These are phyloP conservation scores for Tolypocladium endophyticum DNA, from an alignment of 2,329 filamentous ascomycete species.

Conservation along the genomic window DNA sequence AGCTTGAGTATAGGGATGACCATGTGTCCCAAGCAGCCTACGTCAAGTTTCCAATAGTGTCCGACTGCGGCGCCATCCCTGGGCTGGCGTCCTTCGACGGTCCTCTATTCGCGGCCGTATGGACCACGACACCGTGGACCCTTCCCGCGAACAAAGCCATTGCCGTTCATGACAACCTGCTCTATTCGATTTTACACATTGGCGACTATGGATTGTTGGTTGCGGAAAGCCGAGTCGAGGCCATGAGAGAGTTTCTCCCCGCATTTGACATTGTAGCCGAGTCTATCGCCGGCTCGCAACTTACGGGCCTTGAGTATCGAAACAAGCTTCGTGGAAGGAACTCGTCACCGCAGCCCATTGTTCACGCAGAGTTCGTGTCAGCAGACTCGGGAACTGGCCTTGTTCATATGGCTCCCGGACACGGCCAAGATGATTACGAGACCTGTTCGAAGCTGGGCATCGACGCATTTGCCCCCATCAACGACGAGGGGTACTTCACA, in stretches of 20 bases:
- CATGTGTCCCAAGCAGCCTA: conserved; percentile 66
- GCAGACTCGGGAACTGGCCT: conserved; percentile 84
- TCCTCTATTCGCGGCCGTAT: conserved; percentile 71
- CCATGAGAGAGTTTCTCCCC: conserved; percentile 38
- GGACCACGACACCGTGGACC: conserved; percentile 98
- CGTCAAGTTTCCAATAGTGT: conserved; percentile 63
- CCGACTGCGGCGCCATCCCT: conserved; percentile 18
- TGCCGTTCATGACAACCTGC: conserved; percentile 63
- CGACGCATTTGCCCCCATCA: conserved; percentile 68
- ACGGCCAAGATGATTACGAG: conserved; percentile 94
- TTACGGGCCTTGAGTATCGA: conserved; percentile 57
- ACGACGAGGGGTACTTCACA: conserved; percentile 74
- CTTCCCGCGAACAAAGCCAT: conserved; percentile 87
- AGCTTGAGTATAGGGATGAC: conserved; percentile 72
- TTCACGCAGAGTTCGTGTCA: conserved; percentile 83
- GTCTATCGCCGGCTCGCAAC: conserved; percentile 51
- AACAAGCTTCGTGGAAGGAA: conserved; percentile 56
- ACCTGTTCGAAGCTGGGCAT: conserved; percentile 63
- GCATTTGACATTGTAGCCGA: conserved; percentile 42
- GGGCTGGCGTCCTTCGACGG: conserved; percentile 29
- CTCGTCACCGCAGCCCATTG: conserved; percentile 53
- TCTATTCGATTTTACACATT: conserved; percentile 58
- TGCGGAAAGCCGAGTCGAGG: conserved; percentile 59
- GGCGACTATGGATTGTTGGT: conserved; percentile 55
- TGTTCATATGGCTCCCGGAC: conserved; percentile 90